These are phyloP conservation scores for Eucalyptus regnans DNA, from an alignment of 345 rosid species.

Conservation along the genomic window DNA sequence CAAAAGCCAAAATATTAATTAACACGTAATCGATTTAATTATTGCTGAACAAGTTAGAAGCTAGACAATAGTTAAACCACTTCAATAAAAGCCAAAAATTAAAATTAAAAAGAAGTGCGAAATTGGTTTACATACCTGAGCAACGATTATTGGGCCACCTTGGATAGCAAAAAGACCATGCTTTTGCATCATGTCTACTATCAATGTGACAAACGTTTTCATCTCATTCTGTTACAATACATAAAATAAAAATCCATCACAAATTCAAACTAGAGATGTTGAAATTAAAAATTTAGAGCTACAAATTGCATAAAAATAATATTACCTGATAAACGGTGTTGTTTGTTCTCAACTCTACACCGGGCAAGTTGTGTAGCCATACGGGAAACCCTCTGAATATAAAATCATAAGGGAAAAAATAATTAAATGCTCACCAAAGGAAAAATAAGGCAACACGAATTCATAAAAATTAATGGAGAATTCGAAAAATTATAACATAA, in stretches of 20 bases:
- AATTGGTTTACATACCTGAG: constrained; percentile 10
- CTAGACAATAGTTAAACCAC: background rate
- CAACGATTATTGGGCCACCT: constrained; percentile 38
- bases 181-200: constrained; percentile 17
- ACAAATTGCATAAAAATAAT: background rate
- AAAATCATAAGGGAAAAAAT: background rate
- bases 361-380: constrained; percentile 51
- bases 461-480: background rate
- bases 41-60: background rate
- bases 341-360: constrained; percentile 28
- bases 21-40: background rate
- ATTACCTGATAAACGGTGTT: constrained; percentile 41
- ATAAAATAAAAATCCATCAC: background rate
- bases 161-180: constrained; percentile 24
- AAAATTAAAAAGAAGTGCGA: background rate
- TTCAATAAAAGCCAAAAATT: too few species aligned
- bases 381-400: constrained; percentile 43
- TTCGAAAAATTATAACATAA: background rate
- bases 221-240: constrained; percentile 15
- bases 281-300: background rate
- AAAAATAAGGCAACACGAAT: background rate
- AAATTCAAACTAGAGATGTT: background rate
- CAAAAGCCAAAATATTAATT: background rate
- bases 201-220: constrained; percentile 20
- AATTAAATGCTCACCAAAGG: background rate